A percentile compares a stretch with the other conserved stretches of the same genome.
phyloP scores from a whole-genome alignment of 495 filamentous ascomycete genomes.

The Aspergillus asperescens region DNA sequence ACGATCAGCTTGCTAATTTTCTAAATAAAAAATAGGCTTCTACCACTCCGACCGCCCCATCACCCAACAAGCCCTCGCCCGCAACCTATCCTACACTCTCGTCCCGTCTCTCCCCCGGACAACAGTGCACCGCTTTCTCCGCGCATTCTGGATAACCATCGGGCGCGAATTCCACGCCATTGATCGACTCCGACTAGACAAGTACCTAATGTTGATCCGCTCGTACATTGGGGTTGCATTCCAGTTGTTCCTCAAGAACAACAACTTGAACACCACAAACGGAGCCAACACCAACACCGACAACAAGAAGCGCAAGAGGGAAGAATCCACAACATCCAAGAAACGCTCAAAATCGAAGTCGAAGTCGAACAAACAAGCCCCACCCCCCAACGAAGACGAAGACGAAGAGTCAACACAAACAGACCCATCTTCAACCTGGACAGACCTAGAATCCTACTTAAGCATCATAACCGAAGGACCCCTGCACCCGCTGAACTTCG shows the following conservation, averaged over 20 bases:
- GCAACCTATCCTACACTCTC: constrained; percentile 73
- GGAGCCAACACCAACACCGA: constrained; percentile 5
- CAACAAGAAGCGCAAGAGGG: constrained; percentile 38
- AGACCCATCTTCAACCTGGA: constrained; percentile 22
- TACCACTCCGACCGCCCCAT: constrained; percentile 90
- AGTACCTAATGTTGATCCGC: constrained; percentile 82
- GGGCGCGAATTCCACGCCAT: constrained; percentile 74
- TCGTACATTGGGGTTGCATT: constrained; percentile 67
- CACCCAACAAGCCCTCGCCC: constrained; percentile 78
- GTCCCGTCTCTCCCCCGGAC: constrained; percentile 57
- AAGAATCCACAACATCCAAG: constrained; percentile 33
- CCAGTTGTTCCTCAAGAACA: constrained; percentile 37
- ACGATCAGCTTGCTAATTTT: neutral
- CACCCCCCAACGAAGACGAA: constrained; percentile 4
- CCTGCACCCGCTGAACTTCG: constrained; percentile 41
- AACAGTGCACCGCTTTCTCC: constrained; percentile 50
- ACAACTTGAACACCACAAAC: constrained; percentile 6
- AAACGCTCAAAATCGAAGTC: constrained; percentile 28
- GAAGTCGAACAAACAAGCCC: constrained; percentile 30
- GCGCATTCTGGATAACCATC: constrained; percentile 89
- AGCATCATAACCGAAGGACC: constrained; percentile 41
- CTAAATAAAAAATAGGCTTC: constrained; percentile 54
- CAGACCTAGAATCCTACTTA: constrained; percentile 38
- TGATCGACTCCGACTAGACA: constrained; percentile 84
- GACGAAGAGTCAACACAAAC: constrained; percentile 20